Conservation (phyloP, 1,284 basidiomycete genomes). For the Fomes fomentarius region DNA sequence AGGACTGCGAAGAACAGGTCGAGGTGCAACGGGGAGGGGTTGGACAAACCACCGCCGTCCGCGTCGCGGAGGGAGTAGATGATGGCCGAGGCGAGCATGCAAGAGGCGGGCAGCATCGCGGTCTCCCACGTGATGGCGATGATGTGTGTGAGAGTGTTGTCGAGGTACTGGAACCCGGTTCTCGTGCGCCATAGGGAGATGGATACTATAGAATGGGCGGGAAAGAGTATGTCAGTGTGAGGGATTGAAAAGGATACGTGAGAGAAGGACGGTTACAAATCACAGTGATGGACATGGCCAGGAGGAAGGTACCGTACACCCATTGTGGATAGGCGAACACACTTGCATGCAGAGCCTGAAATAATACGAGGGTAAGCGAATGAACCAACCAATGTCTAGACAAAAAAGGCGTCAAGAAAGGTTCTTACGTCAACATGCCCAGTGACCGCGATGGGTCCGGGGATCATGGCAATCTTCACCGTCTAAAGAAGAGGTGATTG, state of each 20-base stretch:
- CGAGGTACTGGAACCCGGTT: conserved; percentile 45
- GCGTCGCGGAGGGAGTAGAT: conserved; percentile 45
- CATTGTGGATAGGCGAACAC: conserved; percentile 28
- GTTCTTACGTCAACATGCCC: conserved; percentile 30
- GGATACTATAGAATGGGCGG: conserved; percentile 37
- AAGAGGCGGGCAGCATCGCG: conserved; percentile 46
- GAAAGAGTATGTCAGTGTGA: background rate
- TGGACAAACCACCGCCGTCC: background rate
- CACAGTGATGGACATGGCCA: conserved; percentile 44
- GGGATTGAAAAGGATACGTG: background rate
- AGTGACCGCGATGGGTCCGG: conserved; percentile 9
- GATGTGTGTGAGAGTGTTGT: conserved; percentile 45
- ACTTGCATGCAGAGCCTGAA: conserved; percentile 41
- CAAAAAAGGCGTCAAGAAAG: background rate
- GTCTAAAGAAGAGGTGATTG: conserved; percentile 19
- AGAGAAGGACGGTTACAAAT: conserved; percentile 38
- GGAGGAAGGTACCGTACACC: conserved; percentile 34
- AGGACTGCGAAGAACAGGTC: conserved; percentile 51
- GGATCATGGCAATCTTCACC: conserved; percentile 22
- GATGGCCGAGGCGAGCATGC: conserved; percentile 45
- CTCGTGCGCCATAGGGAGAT: conserved; percentile 45
- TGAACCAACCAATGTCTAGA: background rate
- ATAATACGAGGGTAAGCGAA: too few species aligned
- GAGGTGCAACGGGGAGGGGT: conserved; percentile 36
- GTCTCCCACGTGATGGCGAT: conserved; percentile 53